A percentile compares a stretch with the other conserved stretches of the same genome.
These are phyloP conservation scores for Histomonas meleagridis DNA, from an alignment of 208 protist genomes.

Conservation along the genomic window DNA sequence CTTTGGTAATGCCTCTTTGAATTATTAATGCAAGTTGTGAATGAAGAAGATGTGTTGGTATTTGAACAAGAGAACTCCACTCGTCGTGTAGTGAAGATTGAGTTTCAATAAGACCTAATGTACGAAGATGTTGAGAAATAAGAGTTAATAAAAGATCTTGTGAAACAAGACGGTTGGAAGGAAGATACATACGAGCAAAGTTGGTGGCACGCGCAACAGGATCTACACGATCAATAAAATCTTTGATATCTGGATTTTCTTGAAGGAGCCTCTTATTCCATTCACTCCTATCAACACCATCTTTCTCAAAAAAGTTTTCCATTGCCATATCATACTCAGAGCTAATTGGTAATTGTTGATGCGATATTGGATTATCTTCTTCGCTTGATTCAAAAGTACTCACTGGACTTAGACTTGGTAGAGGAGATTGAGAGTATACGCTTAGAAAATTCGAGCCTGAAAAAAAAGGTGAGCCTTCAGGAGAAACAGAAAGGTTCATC, in stretches of 20 bases:
- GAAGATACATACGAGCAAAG: background rate
- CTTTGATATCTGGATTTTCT: background rate
- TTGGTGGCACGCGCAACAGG: background rate
- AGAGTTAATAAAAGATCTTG: background rate
- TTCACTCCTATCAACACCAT: background rate
- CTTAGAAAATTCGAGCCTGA: too few species aligned
- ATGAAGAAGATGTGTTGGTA: background rate
- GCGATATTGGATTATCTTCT: too few species aligned
- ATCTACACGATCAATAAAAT: background rate
- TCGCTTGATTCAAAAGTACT: too few species aligned
- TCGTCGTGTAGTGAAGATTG: background rate
- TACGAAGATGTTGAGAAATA: conserved; percentile 18
- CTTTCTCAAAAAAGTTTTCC: background rate
- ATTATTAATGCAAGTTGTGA: background rate
- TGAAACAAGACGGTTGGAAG: background rate
- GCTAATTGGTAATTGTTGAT: background rate
- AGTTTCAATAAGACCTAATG: background rate
- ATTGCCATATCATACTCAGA: background rate
- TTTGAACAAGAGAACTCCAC: background rate
- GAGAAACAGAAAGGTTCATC: too few species aligned
- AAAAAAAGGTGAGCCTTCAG: too few species aligned
- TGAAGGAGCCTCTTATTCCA: background rate
- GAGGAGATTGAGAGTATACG: too few species aligned
- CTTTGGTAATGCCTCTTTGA: background rate
- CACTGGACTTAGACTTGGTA: too few species aligned